phyloP scores from a whole-genome alignment of 176 grass and related monocot species.

The Oryza nivara region DNA sequence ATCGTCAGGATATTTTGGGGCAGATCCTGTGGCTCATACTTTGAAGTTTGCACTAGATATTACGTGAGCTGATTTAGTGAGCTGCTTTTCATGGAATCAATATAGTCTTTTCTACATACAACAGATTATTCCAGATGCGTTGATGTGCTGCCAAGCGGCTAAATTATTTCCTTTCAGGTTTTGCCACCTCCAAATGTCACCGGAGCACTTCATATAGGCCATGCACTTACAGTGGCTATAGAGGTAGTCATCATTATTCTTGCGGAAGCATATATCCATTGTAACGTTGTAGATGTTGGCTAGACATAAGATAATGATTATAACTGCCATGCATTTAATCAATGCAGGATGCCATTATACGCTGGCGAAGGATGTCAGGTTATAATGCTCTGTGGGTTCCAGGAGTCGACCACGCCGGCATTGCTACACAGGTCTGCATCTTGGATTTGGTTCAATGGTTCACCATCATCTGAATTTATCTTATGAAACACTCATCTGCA shows the following conservation, averaged over 20 bases:
- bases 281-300: neutral
- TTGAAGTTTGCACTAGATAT: neutral
- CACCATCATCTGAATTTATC: neutral
- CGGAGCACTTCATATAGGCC: slow-evolving; percentile 70
- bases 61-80: neutral
- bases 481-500: neutral
- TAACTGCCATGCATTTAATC: neutral
- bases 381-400: slow-evolving; percentile 66
- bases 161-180: slow-evolving; percentile 40
- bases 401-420: slow-evolving; percentile 68
- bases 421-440: slow-evolving; percentile 61
- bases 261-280: neutral
- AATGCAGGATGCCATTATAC: slow-evolving; percentile 58
- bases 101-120: neutral
- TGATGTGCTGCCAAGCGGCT: neutral
- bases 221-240: slow-evolving; percentile 60
- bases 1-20: slow-evolving; percentile 56
- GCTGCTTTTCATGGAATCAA: neutral
- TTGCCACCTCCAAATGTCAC: slow-evolving; percentile 73
- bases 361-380: slow-evolving; percentile 66
- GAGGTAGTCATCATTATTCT: slow-evolving; percentile 36
- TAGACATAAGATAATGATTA: neutral
- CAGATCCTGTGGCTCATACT: slow-evolving; percentile 38
- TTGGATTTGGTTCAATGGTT: neutral
- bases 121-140: neutral